These are phyloP conservation scores for Simplicillium sp. DNA, from an alignment of 2,329 filamentous ascomycete species.

Conservation along the genomic window DNA sequence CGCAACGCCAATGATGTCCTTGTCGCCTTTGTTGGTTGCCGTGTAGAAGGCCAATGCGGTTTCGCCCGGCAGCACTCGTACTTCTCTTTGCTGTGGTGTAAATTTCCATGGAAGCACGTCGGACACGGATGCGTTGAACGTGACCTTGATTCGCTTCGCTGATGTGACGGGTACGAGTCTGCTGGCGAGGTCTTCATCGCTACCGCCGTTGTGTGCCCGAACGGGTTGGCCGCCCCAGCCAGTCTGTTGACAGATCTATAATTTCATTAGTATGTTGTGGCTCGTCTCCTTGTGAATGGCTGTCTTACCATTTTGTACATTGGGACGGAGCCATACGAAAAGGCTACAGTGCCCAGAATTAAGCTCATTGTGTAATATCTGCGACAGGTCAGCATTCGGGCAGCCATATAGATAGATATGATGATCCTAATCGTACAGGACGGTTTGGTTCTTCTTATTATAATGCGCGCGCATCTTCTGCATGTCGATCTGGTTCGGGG, in stretches of 20 bases:
- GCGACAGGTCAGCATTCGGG: constrained; percentile 10
- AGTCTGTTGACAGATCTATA: constrained; percentile 73
- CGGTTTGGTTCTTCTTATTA: constrained; percentile 57
- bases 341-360: constrained; percentile 68
- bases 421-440: constrained; percentile 19
- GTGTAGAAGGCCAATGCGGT: constrained; percentile 97
- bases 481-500: constrained; percentile 34
- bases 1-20: constrained; percentile 95
- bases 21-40: constrained; percentile 79
- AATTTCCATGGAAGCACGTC: constrained; percentile 98
- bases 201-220: constrained; percentile 56
- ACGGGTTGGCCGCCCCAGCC: constrained; percentile 92
- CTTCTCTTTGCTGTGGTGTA: constrained; percentile 90
- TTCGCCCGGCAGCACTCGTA: constrained; percentile 88
- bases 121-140: constrained; percentile 91
- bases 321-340: constrained; percentile 77
- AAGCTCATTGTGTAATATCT: constrained; percentile 69
- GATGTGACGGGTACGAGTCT: constrained; percentile 73
- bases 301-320: constrained; percentile 71
- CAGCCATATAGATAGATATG: constrained; percentile 4
- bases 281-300: not conserved
- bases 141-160: constrained; percentile 82
- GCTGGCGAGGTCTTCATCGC: constrained; percentile 56
- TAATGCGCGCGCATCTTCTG: constrained; percentile 56
- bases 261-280: constrained; percentile 5